phyloP scores from a whole-genome alignment of 1,284 basidiomycete species.

The Kalmanozyma brasiliensis region DNA sequence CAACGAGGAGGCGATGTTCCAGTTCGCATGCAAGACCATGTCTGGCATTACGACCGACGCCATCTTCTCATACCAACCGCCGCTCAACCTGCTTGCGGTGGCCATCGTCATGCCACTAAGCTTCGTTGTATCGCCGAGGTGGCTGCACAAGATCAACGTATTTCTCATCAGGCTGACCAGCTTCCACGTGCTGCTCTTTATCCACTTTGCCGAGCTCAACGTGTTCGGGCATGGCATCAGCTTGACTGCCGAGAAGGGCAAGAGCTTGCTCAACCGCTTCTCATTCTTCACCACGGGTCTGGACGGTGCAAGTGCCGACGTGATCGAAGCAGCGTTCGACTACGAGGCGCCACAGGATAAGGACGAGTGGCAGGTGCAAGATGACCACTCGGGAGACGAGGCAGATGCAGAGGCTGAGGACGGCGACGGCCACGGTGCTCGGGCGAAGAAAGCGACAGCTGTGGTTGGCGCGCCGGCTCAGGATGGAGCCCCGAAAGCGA shows the following conservation, averaged over 20 bases:
- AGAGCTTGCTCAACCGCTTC: slow-evolving; percentile 29
- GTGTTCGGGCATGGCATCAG: slow-evolving; percentile 50
- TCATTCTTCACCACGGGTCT: slow-evolving; percentile 23
- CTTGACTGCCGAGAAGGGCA: slow-evolving; percentile 51
- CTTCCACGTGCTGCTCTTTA: slow-evolving; percentile 83
- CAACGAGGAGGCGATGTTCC: slow-evolving; percentile 90
- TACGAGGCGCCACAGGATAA: slow-evolving; percentile 21
- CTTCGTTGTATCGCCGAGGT: slow-evolving; percentile 50
- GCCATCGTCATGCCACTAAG: slow-evolving; percentile 50
- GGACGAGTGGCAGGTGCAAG: slow-evolving; percentile 24
- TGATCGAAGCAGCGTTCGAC: slow-evolving; percentile 50
- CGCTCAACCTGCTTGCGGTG: slow-evolving; percentile 71
- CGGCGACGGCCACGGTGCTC: background rate
- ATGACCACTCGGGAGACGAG: slow-evolving; percentile 16
- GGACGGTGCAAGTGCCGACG: slow-evolving; percentile 27
- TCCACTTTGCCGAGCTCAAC: slow-evolving; percentile 85
- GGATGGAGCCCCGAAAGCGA: background rate
- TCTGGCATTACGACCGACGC: slow-evolving; percentile 83
- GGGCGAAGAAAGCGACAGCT: background rate
- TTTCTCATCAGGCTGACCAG: slow-evolving; percentile 76
- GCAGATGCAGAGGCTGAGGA: slow-evolving; percentile 22
- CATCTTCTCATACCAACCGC: slow-evolving; percentile 91
- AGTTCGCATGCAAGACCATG: slow-evolving; percentile 74
- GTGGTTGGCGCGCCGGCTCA: background rate
- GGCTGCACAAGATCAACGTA: slow-evolving; percentile 74